Evolutionary conservation across 2,329 filamentous ascomycete genomes (phyloP), one percentile per base, ranked within the genome.

Genomic region (Claviceps sp.): DNA sequence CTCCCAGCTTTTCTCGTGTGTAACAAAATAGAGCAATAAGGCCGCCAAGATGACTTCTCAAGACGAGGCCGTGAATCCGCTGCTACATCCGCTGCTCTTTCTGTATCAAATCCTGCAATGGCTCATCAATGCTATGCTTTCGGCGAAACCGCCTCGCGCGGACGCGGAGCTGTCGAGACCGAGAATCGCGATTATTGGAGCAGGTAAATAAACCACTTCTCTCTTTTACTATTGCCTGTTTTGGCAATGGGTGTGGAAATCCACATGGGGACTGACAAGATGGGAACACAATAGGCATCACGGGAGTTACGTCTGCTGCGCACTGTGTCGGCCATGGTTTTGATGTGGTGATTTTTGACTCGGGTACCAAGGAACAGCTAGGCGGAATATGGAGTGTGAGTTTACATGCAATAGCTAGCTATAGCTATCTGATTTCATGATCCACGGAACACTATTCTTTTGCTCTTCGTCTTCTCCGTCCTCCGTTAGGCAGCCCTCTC

Each of bases 291-390:
- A 81, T 83, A 30, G 84, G 84, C 1, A 73, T 94, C 51, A 93
- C 78, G 0, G 78, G 88, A 4, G 81, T 93, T 2, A 87, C 87
- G 1, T 81, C 87, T 7, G 89, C 89, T 0, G 81, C 86, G 1
- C 88, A 94, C 64, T 89, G 86, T 62, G 80, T 90, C 38, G 88
- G 88, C 1, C 86, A 93, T 78, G 87, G 87, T 45, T 91, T 91
- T 58, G 86, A 93, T 56, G 84, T 89, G 6, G 76, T 78, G 20
- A 78, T 94, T 41, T 94, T 94, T 57, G 88, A 94, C 63, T 78
- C 80, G 7, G 84, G 85, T 1, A 67, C 74, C 4, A 72, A 81
- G 56, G 75, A 85, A 16, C 73, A 79, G 24, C 65, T 94, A 0
- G 87, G 87, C 16, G 87, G 87, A 0, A 91, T 91, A 37, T 91